phyloP scores from a whole-genome alignment of 331 rosid species.

The Malus hybrid region DNA sequence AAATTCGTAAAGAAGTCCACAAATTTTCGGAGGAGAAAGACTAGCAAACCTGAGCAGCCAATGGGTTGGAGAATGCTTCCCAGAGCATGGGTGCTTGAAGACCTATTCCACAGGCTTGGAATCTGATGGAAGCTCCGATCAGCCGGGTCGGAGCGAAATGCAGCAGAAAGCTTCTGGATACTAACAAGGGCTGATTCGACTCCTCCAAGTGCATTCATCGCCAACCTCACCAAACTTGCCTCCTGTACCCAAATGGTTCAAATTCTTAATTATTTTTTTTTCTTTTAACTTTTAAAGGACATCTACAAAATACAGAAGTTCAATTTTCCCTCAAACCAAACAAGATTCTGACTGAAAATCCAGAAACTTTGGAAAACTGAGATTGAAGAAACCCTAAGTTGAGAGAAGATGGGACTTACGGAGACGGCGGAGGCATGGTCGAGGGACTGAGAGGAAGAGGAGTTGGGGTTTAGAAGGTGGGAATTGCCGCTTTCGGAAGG shows the following conservation, averaged over 20 bases:
- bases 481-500: slow-evolving; percentile 45
- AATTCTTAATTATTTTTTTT: neutral
- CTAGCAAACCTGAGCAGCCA: slow-evolving; percentile 55
- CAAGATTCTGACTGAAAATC: neutral
- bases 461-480: neutral
- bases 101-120: slow-evolving; percentile 68
- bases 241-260: slow-evolving; percentile 43
- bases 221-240: slow-evolving; percentile 72
- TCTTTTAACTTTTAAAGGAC: neutral
- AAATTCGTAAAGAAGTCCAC: slow-evolving; percentile 42
- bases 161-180: slow-evolving; percentile 46
- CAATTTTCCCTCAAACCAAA: neutral
- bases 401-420: slow-evolving; percentile 34
- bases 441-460: slow-evolving; percentile 17
- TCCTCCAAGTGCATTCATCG: slow-evolving; percentile 70
- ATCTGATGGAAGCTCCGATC: slow-evolving; percentile 61
- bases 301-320: neutral
- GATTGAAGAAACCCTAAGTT: neutral
- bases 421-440: slow-evolving; percentile 50
- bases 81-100: slow-evolving; percentile 66
- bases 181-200: slow-evolving; percentile 56
- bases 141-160: slow-evolving; percentile 58
- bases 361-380: no score
- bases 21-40: slow-evolving; percentile 61
- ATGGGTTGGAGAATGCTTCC: slow-evolving; percentile 61